Evolutionary conservation across 164 flowering plant species (phyloP), one percentile per base, ranked within the genome.

Genomic region (Piper betle): DNA sequence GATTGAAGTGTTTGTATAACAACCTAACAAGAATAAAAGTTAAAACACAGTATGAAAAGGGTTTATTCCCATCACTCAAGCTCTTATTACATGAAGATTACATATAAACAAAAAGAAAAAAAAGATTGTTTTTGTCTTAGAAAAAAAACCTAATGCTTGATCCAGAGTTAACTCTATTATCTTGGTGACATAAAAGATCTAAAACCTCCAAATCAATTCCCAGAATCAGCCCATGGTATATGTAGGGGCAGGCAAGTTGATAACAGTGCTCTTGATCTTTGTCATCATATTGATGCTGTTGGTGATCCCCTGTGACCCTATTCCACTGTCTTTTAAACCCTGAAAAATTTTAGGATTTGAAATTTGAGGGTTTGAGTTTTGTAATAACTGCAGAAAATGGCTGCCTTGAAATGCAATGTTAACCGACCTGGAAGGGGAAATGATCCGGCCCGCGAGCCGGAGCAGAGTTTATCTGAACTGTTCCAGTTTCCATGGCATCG

Each of bases 401-500:
- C 42, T 37, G 40, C 37, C 3, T 9, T 9, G 39, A 0, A 58
- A 13, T 15, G 20, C 8, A 41, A 19, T 46, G 58, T 48, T 3
- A 39, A 59, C 54, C 64, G 64, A 90, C 97, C 89, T 93, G 99
- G 77, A 91, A 94, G 37, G 99, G 99, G 65, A 94, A 94, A 77
- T 94, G 99, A 68, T 94, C 99, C 1, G 99, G 99, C 12, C 99
- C 99, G 33, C 99, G 89, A 70, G 99, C 99, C 1, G 99, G 99
- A 9, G 99, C 96, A 0, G 99, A 94, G 74, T 94, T 94, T 60
- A 94, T 94, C 75, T 91, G 99, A 65, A 94, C 89, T 0, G 97
- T 91, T 46, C 99, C 99, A 0, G 96, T 78, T 78, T 91, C 99
- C 97, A 94, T 91, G 9, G 99, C 96, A 67, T 94, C 99, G 38